These are phyloP conservation scores for Cylindricascospora bacillispora DNA, from an alignment of 1,139 yeast species.

Conservation along the genomic window DNA sequence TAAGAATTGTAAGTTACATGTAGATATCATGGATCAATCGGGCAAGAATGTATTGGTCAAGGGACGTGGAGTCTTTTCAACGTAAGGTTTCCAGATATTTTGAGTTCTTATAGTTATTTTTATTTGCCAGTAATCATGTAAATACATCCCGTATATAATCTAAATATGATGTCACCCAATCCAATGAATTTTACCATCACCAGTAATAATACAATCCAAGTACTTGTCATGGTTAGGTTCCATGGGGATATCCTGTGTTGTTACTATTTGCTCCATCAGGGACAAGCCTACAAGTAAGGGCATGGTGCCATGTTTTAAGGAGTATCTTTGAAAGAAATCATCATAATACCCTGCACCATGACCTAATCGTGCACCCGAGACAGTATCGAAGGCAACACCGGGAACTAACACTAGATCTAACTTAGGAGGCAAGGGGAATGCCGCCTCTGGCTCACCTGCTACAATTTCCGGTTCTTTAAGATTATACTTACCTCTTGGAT, in stretches of 20 bases:
- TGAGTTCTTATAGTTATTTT: background rate
- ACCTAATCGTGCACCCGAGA: constrained; percentile 51
- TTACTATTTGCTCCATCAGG: constrained; percentile 43
- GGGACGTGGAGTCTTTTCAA: constrained; percentile 29
- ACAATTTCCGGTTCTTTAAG: constrained; percentile 53
- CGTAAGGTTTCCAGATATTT: constrained; percentile 3
- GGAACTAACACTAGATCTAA: constrained; percentile 72
- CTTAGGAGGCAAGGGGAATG: constrained; percentile 15
- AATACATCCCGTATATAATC: background rate
- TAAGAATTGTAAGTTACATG: constrained; percentile 27
- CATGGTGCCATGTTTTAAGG: constrained; percentile 21
- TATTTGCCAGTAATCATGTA: too few species aligned
- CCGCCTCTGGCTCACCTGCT: constrained; percentile 15
- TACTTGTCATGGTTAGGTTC: constrained; percentile 55
- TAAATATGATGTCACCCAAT: too few species aligned
- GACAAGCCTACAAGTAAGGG: constrained; percentile 40
- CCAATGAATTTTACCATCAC: constrained; percentile 22
- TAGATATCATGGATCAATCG: constrained; percentile 32
- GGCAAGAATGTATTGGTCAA: constrained; percentile 35
- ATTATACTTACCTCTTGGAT: constrained; percentile 58
- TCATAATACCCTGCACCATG: constrained; percentile 94
- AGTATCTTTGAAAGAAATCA: constrained; percentile 46
- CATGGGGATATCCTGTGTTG: constrained; percentile 39
- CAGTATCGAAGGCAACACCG: constrained; percentile 62
- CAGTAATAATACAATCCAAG: constrained; percentile 45